Evolutionary conservation across 2,329 filamentous ascomycete species (phyloP).

Genomic region (Pseudomassariella vexata): DNA sequence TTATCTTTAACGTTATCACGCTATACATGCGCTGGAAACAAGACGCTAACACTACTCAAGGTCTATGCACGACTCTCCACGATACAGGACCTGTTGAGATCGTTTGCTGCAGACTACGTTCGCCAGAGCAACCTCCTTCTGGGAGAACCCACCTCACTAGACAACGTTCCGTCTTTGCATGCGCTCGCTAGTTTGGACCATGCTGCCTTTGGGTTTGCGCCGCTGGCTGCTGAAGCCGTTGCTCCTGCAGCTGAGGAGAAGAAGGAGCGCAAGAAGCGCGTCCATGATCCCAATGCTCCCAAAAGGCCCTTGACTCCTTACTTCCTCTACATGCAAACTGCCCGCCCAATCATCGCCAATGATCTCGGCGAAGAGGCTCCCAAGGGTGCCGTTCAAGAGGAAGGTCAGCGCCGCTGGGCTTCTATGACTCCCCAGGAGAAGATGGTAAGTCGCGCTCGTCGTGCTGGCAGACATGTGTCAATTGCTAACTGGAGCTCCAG

Average conservation of each 20-base stretch:
- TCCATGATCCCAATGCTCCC: slow-evolving; percentile 85
- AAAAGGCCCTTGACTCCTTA: slow-evolving; percentile 93
- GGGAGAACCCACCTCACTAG: slow-evolving; percentile 51
- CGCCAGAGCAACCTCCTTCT: slow-evolving; percentile 83
- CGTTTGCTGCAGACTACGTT: slow-evolving; percentile 77
- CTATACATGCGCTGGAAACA: neutral
- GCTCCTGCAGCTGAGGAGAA: slow-evolving; percentile 56
- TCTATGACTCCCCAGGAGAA: slow-evolving; percentile 72
- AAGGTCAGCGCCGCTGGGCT: slow-evolving; percentile 82
- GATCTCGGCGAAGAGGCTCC: slow-evolving; percentile 71
- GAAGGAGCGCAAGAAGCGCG: slow-evolving; percentile 86
- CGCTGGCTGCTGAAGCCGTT: slow-evolving; percentile 3
- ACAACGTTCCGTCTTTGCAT: slow-evolving; percentile 32
- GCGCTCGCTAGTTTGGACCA: slow-evolving; percentile 45
- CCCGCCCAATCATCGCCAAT: slow-evolving; percentile 72
- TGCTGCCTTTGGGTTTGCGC: slow-evolving; percentile 30
- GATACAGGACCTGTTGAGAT: slow-evolving; percentile 73
- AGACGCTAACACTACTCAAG: slow-evolving; percentile 42
- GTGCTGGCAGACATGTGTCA: neutral
- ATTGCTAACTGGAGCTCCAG: too few species aligned
- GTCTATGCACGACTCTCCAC: slow-evolving; percentile 72
- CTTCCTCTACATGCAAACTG: slow-evolving; percentile 90
- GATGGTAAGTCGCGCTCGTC: slow-evolving; percentile 30
- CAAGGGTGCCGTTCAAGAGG: slow-evolving; percentile 81
- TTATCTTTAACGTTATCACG: neutral